Conservation (phyloP, 2,329 filamentous ascomycete species). For the Sarocladium oryzae region DNA sequence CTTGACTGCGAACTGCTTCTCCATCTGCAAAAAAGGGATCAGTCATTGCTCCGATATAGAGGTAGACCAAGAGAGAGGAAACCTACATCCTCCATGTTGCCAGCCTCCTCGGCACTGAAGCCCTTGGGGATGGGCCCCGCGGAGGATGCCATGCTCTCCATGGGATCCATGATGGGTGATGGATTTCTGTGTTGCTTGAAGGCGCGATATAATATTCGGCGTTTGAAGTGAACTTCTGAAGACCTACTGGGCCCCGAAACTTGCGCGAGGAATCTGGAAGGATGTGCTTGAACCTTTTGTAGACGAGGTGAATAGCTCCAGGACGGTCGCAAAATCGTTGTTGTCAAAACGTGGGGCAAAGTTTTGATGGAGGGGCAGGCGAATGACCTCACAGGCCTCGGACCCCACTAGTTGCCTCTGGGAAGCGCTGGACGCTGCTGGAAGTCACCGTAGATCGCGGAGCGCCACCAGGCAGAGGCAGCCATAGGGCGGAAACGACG, state of each 20-base stretch:
- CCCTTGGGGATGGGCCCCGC: slow-evolving; percentile 39
- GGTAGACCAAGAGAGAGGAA: not conserved
- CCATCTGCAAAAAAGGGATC: slow-evolving; percentile 57
- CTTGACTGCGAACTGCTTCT: slow-evolving; percentile 99
- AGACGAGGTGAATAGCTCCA: not conserved
- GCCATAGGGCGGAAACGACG: not conserved
- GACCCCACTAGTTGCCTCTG: not conserved
- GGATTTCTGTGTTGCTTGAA: not conserved
- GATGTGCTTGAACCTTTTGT: not conserved
- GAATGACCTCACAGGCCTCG: slow-evolving; percentile 2
- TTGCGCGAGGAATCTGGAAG: not conserved
- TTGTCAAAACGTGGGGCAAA: slow-evolving; percentile 7
- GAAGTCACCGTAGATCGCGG: not conserved
- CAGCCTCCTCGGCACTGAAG: slow-evolving; percentile 52
- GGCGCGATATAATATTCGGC: too few relatives aligned
- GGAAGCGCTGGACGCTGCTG: not conserved
- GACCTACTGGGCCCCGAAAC: too few relatives aligned
- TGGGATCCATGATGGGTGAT: slow-evolving; percentile 28
- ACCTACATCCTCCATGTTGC: slow-evolving; percentile 51
- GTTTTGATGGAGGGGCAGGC: slow-evolving; percentile 11
- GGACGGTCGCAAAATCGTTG: slow-evolving; percentile 6
- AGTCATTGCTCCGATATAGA: not conserved
- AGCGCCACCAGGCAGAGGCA: not conserved
- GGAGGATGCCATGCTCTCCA: slow-evolving; percentile 28
- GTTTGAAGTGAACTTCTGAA: too few relatives aligned